Conservation (phyloP, 208 protist species). For the Herpetomonas samuelpessoai region DNA sequence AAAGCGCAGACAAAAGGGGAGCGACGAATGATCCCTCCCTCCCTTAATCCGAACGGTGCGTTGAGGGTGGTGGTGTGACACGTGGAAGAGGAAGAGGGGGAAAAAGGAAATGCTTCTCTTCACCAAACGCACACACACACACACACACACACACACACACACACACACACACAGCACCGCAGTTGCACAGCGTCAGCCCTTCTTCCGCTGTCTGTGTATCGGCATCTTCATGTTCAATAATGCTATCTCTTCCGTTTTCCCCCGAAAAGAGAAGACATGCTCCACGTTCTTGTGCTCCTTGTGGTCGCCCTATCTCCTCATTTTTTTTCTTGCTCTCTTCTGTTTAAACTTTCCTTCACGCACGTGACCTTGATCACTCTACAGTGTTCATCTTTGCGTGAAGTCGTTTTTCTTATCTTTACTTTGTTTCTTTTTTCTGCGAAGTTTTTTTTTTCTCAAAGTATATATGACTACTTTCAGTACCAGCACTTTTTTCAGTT, state of each 20-base stretch:
- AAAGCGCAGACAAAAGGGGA: too few relatives aligned
- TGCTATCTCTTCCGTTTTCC: too few relatives aligned
- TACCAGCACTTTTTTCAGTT: too few relatives aligned
- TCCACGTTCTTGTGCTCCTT: not conserved
- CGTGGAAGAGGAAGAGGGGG: too few relatives aligned
- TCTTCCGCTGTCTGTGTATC: not conserved
- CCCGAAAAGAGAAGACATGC: too few relatives aligned
- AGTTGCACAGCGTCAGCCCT: not conserved
- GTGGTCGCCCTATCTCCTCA: not conserved
- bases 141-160: not conserved
- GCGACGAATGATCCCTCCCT: too few relatives aligned
- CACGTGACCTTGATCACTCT: slow-evolving; percentile 2
- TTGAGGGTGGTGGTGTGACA: too few relatives aligned
- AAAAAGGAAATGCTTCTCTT: too few relatives aligned
- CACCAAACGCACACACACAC: not conserved
- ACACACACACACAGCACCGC: not conserved
- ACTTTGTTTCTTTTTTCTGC: slow-evolving; percentile 8
- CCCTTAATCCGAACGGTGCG: too few relatives aligned
- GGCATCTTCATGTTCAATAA: slow-evolving; percentile 9
- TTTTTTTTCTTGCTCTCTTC: slow-evolving; percentile 1
- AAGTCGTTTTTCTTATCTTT: not conserved
- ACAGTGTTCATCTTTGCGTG: not conserved
- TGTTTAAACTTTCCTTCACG: not conserved
- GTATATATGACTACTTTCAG: not conserved
- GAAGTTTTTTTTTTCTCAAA: slow-evolving; percentile 11